These are phyloP conservation scores for Fusarium domesticum DNA, from an alignment of 2,329 filamentous ascomycete species.

Conservation along the genomic window DNA sequence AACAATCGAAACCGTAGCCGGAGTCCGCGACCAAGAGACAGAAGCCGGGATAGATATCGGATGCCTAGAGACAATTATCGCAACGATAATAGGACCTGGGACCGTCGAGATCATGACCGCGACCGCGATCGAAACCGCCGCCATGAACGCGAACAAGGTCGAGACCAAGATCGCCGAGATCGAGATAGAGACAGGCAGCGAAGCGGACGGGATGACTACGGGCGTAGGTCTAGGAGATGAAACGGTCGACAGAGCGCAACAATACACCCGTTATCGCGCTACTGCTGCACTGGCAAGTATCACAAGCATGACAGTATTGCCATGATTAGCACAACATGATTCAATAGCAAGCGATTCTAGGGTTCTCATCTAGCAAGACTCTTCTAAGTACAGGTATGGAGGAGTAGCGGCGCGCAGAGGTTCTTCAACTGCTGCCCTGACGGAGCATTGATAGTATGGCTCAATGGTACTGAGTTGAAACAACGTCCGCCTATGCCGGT, in stretches of 20 bases:
- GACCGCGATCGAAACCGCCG: slow-evolving; percentile 29
- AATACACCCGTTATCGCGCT: too few species aligned
- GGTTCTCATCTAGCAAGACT: background rate
- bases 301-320: slow-evolving; percentile 13
- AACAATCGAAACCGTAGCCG: slow-evolving; percentile 18
- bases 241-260: slow-evolving; percentile 5
- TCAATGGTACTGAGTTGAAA: too few species aligned
- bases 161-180: slow-evolving; percentile 8
- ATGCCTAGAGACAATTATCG: slow-evolving; percentile 24
- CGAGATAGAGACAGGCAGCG: slow-evolving; percentile 21
- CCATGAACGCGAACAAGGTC: slow-evolving; percentile 30
- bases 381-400: too few species aligned
- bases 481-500: too few species aligned
- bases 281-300: slow-evolving; percentile 7
- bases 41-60: slow-evolving; percentile 28
- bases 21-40: slow-evolving; percentile 18
- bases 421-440: too few species aligned
- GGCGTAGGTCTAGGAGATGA: slow-evolving; percentile 23
- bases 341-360: slow-evolving; percentile 17
- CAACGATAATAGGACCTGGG: slow-evolving; percentile 29
- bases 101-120: slow-evolving; percentile 25
- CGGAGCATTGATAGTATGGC: too few species aligned
- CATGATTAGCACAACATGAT: slow-evolving; percentile 9
- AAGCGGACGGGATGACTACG: slow-evolving; percentile 21
- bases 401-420: too few species aligned